Conservation (phyloP, 495 filamentous ascomycete genomes). For the Evansstolkia leycettana region DNA sequence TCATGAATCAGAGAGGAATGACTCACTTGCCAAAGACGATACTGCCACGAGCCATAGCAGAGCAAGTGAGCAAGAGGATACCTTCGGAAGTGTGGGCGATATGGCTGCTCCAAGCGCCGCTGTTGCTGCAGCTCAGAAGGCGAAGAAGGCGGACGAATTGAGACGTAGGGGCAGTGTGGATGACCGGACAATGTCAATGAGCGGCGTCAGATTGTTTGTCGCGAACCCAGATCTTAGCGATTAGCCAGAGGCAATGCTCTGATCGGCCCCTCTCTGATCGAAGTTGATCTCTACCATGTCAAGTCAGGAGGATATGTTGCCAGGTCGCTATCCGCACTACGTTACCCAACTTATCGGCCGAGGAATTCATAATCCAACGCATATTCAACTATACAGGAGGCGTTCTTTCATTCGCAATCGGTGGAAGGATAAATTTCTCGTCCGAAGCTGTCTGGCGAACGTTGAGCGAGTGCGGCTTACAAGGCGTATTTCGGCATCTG, state of each 20-base stretch:
- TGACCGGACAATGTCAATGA: slow-evolving; percentile 76
- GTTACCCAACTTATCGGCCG: too few relatives aligned
- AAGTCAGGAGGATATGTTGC: too few relatives aligned
- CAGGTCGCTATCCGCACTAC: too few relatives aligned
- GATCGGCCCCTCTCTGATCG: background rate
- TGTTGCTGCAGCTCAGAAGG: slow-evolving; percentile 44
- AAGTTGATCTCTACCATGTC: too few relatives aligned
- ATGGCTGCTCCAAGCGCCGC: slow-evolving; percentile 34
- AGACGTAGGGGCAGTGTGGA: slow-evolving; percentile 85
- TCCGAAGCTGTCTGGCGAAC: too few relatives aligned
- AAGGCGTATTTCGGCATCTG: too few relatives aligned
- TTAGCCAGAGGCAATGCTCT: slow-evolving; percentile 15
- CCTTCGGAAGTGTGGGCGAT: slow-evolving; percentile 42
- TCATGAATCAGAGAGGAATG: slow-evolving; percentile 21
- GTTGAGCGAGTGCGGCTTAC: too few relatives aligned
- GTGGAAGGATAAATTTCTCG: too few relatives aligned
- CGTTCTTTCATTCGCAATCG: too few relatives aligned
- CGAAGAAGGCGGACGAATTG: slow-evolving; percentile 63
- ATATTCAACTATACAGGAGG: too few relatives aligned
- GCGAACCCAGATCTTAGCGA: slow-evolving; percentile 83
- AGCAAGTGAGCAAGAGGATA: slow-evolving; percentile 40
- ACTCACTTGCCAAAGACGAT: slow-evolving; percentile 37
- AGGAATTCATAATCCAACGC: too few relatives aligned
- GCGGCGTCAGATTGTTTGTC: slow-evolving; percentile 75
- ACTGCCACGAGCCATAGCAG: slow-evolving; percentile 20